These are phyloP conservation scores for Podila horticola DNA, from an alignment of 192 early-diverging fungal genomes.

Conservation along the genomic window DNA sequence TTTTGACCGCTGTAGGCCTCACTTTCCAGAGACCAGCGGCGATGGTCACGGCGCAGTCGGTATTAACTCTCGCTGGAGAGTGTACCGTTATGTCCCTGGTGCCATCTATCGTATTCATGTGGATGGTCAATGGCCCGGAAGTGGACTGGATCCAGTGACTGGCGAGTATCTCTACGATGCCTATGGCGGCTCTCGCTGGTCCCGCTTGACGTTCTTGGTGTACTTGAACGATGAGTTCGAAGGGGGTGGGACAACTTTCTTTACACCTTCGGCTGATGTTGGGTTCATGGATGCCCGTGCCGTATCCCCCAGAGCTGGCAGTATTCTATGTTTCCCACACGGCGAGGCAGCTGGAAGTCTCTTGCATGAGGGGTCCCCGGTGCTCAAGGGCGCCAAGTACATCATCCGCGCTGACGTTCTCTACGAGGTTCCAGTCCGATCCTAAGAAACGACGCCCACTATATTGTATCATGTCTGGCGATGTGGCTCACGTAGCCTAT, in stretches of 20 bases:
- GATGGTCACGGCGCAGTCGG: constrained; percentile 55
- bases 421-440: constrained; percentile 48
- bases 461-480: no score
- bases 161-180: constrained; percentile 72
- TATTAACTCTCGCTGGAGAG: constrained; percentile 70
- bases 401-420: constrained; percentile 60
- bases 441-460: not conserved
- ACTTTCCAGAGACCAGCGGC: constrained; percentile 62
- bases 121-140: constrained; percentile 76
- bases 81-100: constrained; percentile 73
- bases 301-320: constrained; percentile 48
- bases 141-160: constrained; percentile 58
- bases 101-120: constrained; percentile 74
- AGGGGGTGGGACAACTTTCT: constrained; percentile 64
- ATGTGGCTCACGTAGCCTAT: no score
- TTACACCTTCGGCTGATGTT: constrained; percentile 32
- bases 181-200: constrained; percentile 45
- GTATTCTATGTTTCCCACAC: constrained; percentile 46
- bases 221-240: constrained; percentile 62
- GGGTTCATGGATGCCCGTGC: constrained; percentile 49
- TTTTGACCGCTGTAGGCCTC: constrained; percentile 57
- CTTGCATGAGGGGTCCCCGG: constrained; percentile 56
- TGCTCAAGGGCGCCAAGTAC: constrained; percentile 58
- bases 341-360: constrained; percentile 42
- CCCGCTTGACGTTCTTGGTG: constrained; percentile 55